phyloP scores from a whole-genome alignment of 2,329 filamentous ascomycete genomes.

The Capronia coronata region DNA sequence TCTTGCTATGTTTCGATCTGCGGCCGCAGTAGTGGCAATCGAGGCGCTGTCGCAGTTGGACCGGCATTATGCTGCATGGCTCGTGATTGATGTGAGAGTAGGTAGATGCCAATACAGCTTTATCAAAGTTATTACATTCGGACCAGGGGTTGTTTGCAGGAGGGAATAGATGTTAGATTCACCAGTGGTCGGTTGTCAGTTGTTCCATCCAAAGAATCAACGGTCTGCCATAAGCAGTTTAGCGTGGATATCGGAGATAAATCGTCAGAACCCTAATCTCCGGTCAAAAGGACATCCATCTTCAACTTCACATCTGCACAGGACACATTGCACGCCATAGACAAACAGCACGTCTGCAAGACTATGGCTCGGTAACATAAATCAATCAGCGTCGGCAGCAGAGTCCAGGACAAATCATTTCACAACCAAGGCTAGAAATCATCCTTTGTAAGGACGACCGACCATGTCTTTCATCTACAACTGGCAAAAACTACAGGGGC shows the following conservation, averaged over 20 bases:
- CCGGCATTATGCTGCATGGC: conserved; percentile 34
- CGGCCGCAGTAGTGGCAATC: conserved; percentile 79
- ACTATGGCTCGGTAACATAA: no score
- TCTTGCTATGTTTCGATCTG: conserved; percentile 36
- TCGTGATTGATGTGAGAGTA: no score
- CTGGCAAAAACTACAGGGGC: no score
- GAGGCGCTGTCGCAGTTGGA: conserved; percentile 44
- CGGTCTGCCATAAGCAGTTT: conserved; percentile 5
- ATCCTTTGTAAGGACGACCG: no score
- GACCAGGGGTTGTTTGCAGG: neutral
- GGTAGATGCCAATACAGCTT: neutral
- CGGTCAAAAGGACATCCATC: neutral
- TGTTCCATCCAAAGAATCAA: conserved; percentile 3
- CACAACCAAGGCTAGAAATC: no score
- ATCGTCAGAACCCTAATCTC: neutral
- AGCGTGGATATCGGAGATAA: conserved; percentile 2
- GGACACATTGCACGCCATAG: no score
- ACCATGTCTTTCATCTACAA: no score
- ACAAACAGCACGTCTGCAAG: no score
- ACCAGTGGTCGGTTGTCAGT: neutral
- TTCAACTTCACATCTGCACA: neutral
- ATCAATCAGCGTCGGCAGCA: no score
- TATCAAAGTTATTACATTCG: no score
- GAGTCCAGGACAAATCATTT: no score
- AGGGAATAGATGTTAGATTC: neutral